phyloP scores from a whole-genome alignment of 2,329 filamentous ascomycete species.

The Basipetospora chlamydospora region DNA sequence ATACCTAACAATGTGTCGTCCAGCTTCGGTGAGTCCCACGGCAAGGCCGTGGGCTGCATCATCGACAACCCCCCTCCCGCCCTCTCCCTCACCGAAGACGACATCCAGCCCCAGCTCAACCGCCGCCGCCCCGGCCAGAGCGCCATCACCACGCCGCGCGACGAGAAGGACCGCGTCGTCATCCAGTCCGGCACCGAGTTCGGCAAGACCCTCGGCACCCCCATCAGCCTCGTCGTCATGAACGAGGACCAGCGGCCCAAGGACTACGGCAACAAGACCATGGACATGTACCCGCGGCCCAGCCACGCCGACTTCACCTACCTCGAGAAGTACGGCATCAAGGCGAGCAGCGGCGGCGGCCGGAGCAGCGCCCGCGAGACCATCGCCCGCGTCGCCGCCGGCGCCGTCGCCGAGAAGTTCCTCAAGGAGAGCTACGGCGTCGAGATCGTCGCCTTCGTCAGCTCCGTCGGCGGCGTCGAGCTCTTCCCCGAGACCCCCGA shows the following conservation, averaged over 20 bases:
- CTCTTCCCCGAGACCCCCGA: constrained; percentile 58
- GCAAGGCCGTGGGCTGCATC: constrained; percentile 85
- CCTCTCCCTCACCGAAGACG: constrained; percentile 67
- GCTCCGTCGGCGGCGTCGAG: constrained; percentile 65
- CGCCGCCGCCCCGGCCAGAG: constrained; percentile 80
- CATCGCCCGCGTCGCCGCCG: constrained; percentile 81
- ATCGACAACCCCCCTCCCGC: constrained; percentile 85
- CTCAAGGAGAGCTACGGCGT: constrained; percentile 65
- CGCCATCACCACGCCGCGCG: constrained; percentile 76
- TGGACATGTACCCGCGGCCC: constrained; percentile 82
- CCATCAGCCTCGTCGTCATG: constrained; percentile 72
- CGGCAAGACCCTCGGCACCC: constrained; percentile 78
- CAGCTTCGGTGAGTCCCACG: constrained; percentile 56
- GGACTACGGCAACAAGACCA: constrained; percentile 81
- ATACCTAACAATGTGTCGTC: too few relatives aligned
- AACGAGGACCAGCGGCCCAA: constrained; percentile 89
- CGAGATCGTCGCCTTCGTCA: constrained; percentile 83
- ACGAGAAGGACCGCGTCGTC: constrained; percentile 82
- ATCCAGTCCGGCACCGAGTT: constrained; percentile 91
- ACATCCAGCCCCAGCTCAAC: constrained; percentile 92
- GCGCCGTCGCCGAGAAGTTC: constrained; percentile 89
- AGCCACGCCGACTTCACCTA: constrained; percentile 96
- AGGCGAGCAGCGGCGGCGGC: constrained; percentile 80
- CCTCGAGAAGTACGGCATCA: constrained; percentile 90
- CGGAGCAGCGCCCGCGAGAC: constrained; percentile 89